These are phyloP conservation scores for Talaromyces adpressus DNA, from an alignment of 495 filamentous ascomycete species.

Conservation along the genomic window DNA sequence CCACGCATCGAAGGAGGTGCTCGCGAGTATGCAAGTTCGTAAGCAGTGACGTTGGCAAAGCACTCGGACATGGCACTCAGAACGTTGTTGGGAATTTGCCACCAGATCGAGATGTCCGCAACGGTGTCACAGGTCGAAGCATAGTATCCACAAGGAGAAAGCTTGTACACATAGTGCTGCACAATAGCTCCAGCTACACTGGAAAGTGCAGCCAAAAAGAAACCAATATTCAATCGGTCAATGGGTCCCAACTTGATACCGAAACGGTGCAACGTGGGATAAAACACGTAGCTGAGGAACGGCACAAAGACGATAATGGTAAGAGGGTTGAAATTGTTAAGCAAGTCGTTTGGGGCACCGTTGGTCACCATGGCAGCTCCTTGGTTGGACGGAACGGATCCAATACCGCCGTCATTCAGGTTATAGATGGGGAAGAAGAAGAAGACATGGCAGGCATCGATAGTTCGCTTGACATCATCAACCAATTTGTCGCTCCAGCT, in stretches of 20 bases:
- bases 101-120: slow-evolving; percentile 47
- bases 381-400: slow-evolving; percentile 40
- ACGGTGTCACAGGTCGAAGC: slow-evolving; percentile 35
- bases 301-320: slow-evolving; percentile 60
- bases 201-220: slow-evolving; percentile 47
- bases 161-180: slow-evolving; percentile 56
- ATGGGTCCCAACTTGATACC: slow-evolving; percentile 56
- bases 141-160: slow-evolving; percentile 42
- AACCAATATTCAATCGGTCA: slow-evolving; percentile 60
- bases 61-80: slow-evolving; percentile 61
- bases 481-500: slow-evolving; percentile 44
- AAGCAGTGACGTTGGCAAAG: slow-evolving; percentile 62
- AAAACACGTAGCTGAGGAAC: slow-evolving; percentile 54
- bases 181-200: slow-evolving; percentile 55
- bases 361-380: slow-evolving; percentile 57
- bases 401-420: slow-evolving; percentile 44
- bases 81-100: slow-evolving; percentile 43
- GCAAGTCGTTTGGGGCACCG: slow-evolving; percentile 64
- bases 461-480: slow-evolving; percentile 37
- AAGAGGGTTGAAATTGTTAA: slow-evolving; percentile 64
- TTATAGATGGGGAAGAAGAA: slow-evolving; percentile 45
- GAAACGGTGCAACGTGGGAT: slow-evolving; percentile 48
- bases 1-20: slow-evolving; percentile 63
- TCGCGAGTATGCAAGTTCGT: slow-evolving; percentile 67
- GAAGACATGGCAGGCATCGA: slow-evolving; percentile 48